A percentile compares a stretch with the other conserved stretches of the same genome.
phyloP scores from a whole-genome alignment of 2,329 filamentous ascomycete genomes.

The Fusarium acutatum region DNA sequence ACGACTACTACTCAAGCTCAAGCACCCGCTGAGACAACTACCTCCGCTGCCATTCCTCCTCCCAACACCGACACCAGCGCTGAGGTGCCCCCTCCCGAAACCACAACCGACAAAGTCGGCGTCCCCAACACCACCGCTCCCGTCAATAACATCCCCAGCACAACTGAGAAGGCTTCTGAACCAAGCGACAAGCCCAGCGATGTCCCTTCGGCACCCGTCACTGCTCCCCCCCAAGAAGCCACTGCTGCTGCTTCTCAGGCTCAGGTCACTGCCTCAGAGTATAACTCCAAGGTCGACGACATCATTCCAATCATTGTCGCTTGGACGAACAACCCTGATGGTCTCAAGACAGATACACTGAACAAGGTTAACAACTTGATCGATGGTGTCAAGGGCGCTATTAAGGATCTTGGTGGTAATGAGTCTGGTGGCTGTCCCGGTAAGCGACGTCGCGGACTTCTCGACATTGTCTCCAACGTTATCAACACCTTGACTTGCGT shows the following conservation, averaged over 20 bases:
- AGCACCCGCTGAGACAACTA: not conserved
- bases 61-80: not conserved
- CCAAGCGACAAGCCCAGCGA: not conserved
- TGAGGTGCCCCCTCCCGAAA: not conserved
- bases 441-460: conserved; percentile 2
- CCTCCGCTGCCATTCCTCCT: not conserved
- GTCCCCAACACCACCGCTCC: not conserved
- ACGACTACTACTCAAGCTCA: not conserved
- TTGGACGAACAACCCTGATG: conserved; percentile 4
- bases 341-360: conserved; percentile 5
- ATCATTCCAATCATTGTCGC: conserved; percentile 10
- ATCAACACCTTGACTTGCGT: conserved; percentile 7
- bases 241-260: conserved; percentile 2
- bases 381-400: conserved; percentile 3
- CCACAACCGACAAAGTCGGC: not conserved
- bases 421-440: not conserved
- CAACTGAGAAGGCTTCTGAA: not conserved
- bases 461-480: not conserved
- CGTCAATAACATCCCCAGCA: not conserved
- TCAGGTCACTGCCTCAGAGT: conserved; percentile 5
- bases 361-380: conserved; percentile 17
- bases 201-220: not conserved
- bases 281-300: not conserved
- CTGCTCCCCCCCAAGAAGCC: not conserved
- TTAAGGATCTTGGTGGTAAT: conserved; percentile 2